Base-by-base conservation (phyloP, 768 basidiomycete genomes). In the Cubamyces sp. region DNA sequence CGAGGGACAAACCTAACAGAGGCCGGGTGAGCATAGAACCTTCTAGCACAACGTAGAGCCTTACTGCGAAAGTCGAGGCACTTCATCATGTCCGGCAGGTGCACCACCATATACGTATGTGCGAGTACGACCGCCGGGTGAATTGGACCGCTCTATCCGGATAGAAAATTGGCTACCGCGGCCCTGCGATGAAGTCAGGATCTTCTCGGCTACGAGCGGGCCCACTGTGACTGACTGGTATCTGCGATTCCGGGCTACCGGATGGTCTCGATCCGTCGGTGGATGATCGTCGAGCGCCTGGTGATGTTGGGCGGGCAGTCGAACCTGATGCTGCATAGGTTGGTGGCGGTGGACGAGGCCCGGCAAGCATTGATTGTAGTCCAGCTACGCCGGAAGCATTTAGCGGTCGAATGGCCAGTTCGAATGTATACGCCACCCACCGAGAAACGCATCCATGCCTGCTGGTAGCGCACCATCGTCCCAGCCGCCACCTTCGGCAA, bases 391-490 rank as follows among this genome's bases (percentile, higher is more conserved):
- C 15, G 19, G 19, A 11, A 41, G 23, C 41, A 58, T 5, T 49
- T 3, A 18, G 26, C 14, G 15, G 25, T 25, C 2, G 39, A 39
- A n/a, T 41, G 16, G 49, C 18, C 19, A 42, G 43, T n/a, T 39
- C 11, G 21, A 9, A 16, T 8, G 28, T 25, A 46, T 7, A 28
- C 52, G 18, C 34, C 34, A 69, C 71, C 64, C 64, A 86, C 88
- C 66, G 2, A 90, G 64, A 62, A 88, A 79, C 5, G 73, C 72
- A 43, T 83, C 82, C 26, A 86, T 64, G 9, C 62, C 60, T n/a
- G 52, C 45, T 2, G 66, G 64, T 8, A 72, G 62, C 6, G 64
- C 49, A 16, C 67, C 68, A 15, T 71, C 70, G 71, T 68, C 61
- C 51, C 65, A 56, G 16, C 55, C 55, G 74, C 75, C 28, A 66